These are phyloP conservation scores for Orbilia oligospora DNA, from an alignment of 2,329 filamentous ascomycete genomes.

Conservation along the genomic window DNA sequence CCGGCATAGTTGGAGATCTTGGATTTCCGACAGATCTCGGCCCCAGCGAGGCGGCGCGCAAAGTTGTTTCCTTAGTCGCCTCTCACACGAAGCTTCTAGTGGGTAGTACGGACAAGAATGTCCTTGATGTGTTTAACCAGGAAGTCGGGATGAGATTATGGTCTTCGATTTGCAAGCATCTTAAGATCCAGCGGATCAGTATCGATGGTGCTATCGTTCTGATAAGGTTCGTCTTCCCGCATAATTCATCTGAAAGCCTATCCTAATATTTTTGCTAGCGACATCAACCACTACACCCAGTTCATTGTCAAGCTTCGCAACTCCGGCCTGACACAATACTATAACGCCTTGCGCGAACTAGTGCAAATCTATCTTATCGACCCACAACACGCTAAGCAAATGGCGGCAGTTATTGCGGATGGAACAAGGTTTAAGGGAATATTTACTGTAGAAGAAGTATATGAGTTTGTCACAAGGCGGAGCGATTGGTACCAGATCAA, in stretches of 20 bases:
- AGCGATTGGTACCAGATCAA: slow-evolving; percentile 96
- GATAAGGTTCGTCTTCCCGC: slow-evolving; percentile 74
- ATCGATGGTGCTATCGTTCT: slow-evolving; percentile 90
- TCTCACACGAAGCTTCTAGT: slow-evolving; percentile 93
- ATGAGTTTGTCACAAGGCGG: slow-evolving; percentile 93
- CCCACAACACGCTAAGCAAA: slow-evolving; percentile 87
- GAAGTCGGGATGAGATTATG: slow-evolving; percentile 96
- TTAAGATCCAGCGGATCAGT: slow-evolving; percentile 94
- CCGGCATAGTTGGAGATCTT: slow-evolving; percentile 68
- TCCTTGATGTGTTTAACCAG: slow-evolving; percentile 98
- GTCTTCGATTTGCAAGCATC: slow-evolving; percentile 92
- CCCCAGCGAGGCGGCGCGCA: slow-evolving; percentile 82
- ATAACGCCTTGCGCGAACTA: slow-evolving; percentile 89
- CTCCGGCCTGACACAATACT: slow-evolving; percentile 87
- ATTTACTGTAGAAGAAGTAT: slow-evolving; percentile 95
- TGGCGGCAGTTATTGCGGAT: slow-evolving; percentile 95
- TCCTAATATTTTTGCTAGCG: slow-evolving; percentile 70
- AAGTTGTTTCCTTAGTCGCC: slow-evolving; percentile 86
- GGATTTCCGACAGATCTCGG: slow-evolving; percentile 73
- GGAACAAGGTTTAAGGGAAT: slow-evolving; percentile 90
- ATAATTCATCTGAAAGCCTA: background rate
- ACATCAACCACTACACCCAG: slow-evolving; percentile 93
- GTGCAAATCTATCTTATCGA: slow-evolving; percentile 97
- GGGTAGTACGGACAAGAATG: slow-evolving; percentile 96
- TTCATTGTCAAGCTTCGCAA: slow-evolving; percentile 88